Percentiles rank a stretch among this genome's conserved stretches.
Conservation (phyloP, 495 filamentous ascomycete species). For the Lasiosphaeria miniovina region DNA sequence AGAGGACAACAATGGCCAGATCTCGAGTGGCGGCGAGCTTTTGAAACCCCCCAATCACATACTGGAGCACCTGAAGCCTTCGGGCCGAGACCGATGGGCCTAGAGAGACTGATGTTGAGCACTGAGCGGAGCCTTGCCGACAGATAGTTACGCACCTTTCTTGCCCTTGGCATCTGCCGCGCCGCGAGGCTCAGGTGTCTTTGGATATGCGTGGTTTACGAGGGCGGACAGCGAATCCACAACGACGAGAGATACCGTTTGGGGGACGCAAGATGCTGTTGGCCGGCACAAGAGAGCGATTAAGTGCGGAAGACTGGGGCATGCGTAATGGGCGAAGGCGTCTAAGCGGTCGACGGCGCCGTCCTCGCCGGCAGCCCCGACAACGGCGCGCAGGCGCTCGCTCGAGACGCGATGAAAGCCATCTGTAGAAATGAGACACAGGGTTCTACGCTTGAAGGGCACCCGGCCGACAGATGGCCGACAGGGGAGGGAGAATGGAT, state of each 20-base stretch:
- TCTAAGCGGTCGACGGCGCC: constrained; percentile 6
- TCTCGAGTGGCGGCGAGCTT: constrained; percentile 67
- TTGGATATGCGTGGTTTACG: constrained; percentile 70
- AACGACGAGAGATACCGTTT: constrained; percentile 61
- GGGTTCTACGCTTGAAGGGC: constrained; percentile 4
- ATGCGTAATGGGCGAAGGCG: constrained; percentile 31
- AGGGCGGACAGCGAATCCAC: constrained; percentile 73
- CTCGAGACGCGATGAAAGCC: constrained; percentile 32
- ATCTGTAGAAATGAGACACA: constrained; percentile 27
- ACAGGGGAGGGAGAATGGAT: constrained; percentile 1
- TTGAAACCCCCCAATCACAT: constrained; percentile 49
- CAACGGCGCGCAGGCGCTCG: constrained; percentile 24
- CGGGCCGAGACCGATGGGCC: constrained; percentile 34
- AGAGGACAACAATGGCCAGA: constrained; percentile 66
- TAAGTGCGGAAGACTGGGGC: constrained; percentile 68
- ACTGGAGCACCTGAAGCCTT: constrained; percentile 44
- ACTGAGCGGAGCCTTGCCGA: background rate
- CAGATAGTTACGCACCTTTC: constrained; percentile 21
- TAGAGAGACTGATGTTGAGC: constrained; percentile 13
- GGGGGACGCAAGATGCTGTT: constrained; percentile 55
- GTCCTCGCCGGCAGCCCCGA: constrained; percentile 7
- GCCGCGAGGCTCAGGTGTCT: constrained; percentile 24
- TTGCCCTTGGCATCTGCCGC: constrained; percentile 20
- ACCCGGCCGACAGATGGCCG: too few relatives aligned
- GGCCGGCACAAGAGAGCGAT: constrained; percentile 68